Evolutionary conservation across 257 asterid species (phyloP).

Genomic region (Nicotiana noctiflora): DNA sequence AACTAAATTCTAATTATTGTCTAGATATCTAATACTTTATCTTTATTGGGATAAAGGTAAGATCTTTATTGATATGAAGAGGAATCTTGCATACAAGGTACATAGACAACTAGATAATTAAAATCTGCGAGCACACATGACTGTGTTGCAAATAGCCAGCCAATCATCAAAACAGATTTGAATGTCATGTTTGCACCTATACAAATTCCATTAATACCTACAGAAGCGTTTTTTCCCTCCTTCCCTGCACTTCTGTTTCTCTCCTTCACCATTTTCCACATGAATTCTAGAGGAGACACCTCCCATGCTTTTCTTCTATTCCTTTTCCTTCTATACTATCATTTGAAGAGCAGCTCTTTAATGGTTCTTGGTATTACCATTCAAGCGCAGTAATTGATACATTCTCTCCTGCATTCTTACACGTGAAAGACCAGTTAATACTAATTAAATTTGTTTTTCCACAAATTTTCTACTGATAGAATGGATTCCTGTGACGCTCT

Average conservation of each 20-base stretch:
- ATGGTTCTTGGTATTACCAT: background rate
- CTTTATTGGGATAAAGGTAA: background rate
- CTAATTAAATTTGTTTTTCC: background rate
- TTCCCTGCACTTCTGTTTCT: background rate
- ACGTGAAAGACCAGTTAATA: background rate
- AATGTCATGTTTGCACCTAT: background rate
- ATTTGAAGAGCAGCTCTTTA: background rate
- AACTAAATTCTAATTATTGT: background rate
- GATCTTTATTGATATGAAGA: background rate
- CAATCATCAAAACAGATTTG: background rate
- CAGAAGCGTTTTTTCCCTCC: background rate
- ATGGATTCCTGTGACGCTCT: background rate
- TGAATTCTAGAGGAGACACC: background rate
- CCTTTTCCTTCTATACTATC: background rate
- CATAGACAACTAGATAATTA: background rate
- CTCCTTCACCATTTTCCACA: background rate
- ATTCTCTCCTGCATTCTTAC: background rate
- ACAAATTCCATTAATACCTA: background rate
- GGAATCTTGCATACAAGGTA: background rate
- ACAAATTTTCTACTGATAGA: background rate
- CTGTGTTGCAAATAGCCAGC: background rate
- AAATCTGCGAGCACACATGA: background rate
- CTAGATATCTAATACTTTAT: background rate
- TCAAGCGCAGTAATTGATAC: background rate
- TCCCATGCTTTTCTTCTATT: background rate